phyloP scores from a whole-genome alignment of 306 rosid species.

The Cicer bijugum region DNA sequence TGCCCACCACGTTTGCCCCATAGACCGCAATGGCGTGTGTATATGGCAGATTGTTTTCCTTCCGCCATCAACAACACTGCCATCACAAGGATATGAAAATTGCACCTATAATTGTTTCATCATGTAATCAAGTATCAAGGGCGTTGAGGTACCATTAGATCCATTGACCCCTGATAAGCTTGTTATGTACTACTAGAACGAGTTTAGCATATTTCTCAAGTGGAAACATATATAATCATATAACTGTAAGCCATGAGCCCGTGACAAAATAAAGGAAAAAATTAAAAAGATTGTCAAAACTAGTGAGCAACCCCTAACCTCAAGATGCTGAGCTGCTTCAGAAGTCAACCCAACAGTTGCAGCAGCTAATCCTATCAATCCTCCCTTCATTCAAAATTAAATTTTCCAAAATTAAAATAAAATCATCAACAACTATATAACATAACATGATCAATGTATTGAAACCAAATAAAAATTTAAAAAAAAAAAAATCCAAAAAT shows the following conservation, averaged over 20 bases:
- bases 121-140: not conserved
- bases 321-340: constrained; percentile 96
- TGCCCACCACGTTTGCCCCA: too few relatives aligned
- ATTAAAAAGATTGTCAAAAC: not conserved
- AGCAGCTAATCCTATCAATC: constrained; percentile 97
- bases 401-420: not conserved
- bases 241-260: constrained; percentile 8
- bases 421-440: not conserved
- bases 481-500: not conserved
- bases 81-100: not conserved
- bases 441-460: constrained; percentile 11
- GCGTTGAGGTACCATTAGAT: constrained; percentile 1
- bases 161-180: not conserved
- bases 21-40: too few relatives aligned
- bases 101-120: not conserved
- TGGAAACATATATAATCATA: not conserved
- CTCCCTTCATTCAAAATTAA: constrained; percentile 64
- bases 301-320: constrained; percentile 59
- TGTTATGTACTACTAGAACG: constrained; percentile 7
- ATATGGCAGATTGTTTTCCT: too few relatives aligned
- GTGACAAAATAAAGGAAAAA: not conserved
- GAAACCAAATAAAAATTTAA: constrained; percentile 24
- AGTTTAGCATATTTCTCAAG: constrained; percentile 10
- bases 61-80: too few relatives aligned
- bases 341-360: constrained; percentile 96